Base-by-base conservation (phyloP, 768 basidiomycete genomes). In the Clitopilus hobsonii region DNA sequence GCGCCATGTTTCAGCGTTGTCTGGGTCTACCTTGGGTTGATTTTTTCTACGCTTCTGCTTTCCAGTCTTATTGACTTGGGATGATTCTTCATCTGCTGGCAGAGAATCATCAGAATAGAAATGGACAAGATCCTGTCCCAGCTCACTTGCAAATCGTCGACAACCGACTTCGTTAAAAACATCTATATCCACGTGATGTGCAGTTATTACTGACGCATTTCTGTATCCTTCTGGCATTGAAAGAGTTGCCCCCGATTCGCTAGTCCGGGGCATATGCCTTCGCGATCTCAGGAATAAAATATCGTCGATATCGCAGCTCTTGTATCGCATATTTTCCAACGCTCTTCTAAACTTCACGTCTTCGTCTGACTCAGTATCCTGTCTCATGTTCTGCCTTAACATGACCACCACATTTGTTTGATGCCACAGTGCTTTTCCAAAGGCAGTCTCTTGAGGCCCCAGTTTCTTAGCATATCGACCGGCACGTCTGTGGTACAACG, bases 371-470 rank as follows among this genome's bases (percentile, higher is more conserved):
- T 67, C 57, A 8, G n/a, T 41, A 10, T 16, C 45, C 53, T 72
- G 71, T 30, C 70, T 23, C 72, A 74, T 74, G 49, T 74, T 74
- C 57, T 71, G n/a, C 13, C 61, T 53, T 3, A 74, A 52, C 11
- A 73, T 71, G 0, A 73, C 68, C 0, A 71, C 69, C 2, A 64
- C 70, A 0, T 63, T 69, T 2, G 69, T 56, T 53, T 68, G 65
- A 53, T 68, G 69, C 71, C 70, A 69, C 7, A 71, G 22, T 1
- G 60, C 58, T 48, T 66, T 68, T 4, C 69, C 64, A n/a, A 68
- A 55, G 1, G 61, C 56, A 11, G 54, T 52, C 38, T 67, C 53
- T 54, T 69, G 67, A 28, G n/a, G n/a, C n/a, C n/a, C n/a, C n/a
- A n/a, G n/a, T 55, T 38, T 45, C 4, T 45, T 45, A 16, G 22